phyloP scores from a whole-genome alignment of 768 basidiomycete species.

The Calocybe gangraenosa region DNA sequence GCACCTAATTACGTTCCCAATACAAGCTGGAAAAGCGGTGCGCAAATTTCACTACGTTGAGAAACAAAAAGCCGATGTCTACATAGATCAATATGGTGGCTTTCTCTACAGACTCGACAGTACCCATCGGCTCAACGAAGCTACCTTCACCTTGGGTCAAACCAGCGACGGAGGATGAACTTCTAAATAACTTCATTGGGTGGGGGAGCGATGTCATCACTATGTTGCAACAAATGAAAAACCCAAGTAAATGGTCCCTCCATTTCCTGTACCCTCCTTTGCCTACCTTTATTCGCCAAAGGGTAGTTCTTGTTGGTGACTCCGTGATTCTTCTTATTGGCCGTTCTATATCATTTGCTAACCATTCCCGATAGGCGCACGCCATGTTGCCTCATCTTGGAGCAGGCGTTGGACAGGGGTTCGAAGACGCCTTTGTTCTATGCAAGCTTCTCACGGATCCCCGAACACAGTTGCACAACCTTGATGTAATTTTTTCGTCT shows the following conservation, averaged over 20 bases:
- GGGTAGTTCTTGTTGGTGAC: conserved; percentile 51
- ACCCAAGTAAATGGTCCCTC: conserved; percentile 49
- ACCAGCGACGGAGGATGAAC: conserved; percentile 33
- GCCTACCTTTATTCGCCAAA: conserved; percentile 35
- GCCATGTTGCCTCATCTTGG: conserved; percentile 58
- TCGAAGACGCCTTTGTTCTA: conserved; percentile 51
- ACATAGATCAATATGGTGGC: conserved; percentile 44
- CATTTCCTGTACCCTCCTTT: conserved; percentile 45
- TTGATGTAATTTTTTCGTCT: conserved; percentile 30
- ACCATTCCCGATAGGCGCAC: conserved; percentile 39
- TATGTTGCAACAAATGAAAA: conserved; percentile 38
- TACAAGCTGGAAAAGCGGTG: conserved; percentile 39
- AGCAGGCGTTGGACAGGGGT: conserved; percentile 55
- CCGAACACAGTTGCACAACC: conserved; percentile 30
- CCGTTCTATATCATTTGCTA: background rate
- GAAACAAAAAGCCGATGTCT: background rate
- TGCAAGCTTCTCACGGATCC: conserved; percentile 42
- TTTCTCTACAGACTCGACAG: conserved; percentile 30
- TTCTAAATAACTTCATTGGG: conserved; percentile 37
- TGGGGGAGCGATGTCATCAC: conserved; percentile 42
- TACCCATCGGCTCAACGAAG: conserved; percentile 22
- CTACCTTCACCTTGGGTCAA: conserved; percentile 39
- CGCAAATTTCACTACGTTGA: conserved; percentile 6
- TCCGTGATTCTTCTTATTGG: conserved; percentile 26
- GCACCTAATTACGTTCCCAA: conserved; percentile 53